A percentile compares a stretch with the other conserved stretches of the same genome.
Evolutionary conservation across 192 early-diverging fungal genomes (phyloP).

Genomic region (Backusella australiensis): DNA sequence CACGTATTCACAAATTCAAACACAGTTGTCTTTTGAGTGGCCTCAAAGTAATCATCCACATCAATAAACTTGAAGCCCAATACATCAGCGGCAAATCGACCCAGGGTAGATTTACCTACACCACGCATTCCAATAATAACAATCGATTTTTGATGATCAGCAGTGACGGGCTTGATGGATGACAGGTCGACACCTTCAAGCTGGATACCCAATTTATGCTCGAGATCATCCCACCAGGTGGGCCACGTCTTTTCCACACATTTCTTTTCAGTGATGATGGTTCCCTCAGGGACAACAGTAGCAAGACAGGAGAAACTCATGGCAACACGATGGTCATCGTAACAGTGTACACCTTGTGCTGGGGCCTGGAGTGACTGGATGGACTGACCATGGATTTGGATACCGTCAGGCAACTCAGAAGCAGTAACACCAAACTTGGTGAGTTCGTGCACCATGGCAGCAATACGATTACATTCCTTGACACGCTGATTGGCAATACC

Average conservation of each 20-base stretch:
- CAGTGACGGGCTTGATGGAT: not conserved
- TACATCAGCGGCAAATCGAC: slow-evolving; percentile 63
- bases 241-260: slow-evolving; percentile 99
- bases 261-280: slow-evolving; percentile 86
- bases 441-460: slow-evolving; percentile 93
- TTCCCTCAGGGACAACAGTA: slow-evolving; percentile 68
- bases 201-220: slow-evolving; percentile 72
- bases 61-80: slow-evolving; percentile 83
- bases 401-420: slow-evolving; percentile 87
- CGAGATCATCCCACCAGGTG: slow-evolving; percentile 96
- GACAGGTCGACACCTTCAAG: slow-evolving; percentile 55
- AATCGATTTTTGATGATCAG: slow-evolving; percentile 43
- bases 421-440: slow-evolving; percentile 84
- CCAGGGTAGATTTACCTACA: slow-evolving; percentile 92
- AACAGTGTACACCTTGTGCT: slow-evolving; percentile 80
- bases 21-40: slow-evolving; percentile 66
- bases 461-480: slow-evolving; percentile 98
- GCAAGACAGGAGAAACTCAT: slow-evolving; percentile 94
- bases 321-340: slow-evolving; percentile 97
- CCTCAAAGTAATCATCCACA: slow-evolving; percentile 84
- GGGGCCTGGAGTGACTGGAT: slow-evolving; percentile 48
- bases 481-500: slow-evolving; percentile 98
- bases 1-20: slow-evolving; percentile 70
- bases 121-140: slow-evolving; percentile 98
- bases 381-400: slow-evolving; percentile 74